phyloP scores from a whole-genome alignment of 805 yeast species.

The Vanderwaltozyma polyspora region DNA sequence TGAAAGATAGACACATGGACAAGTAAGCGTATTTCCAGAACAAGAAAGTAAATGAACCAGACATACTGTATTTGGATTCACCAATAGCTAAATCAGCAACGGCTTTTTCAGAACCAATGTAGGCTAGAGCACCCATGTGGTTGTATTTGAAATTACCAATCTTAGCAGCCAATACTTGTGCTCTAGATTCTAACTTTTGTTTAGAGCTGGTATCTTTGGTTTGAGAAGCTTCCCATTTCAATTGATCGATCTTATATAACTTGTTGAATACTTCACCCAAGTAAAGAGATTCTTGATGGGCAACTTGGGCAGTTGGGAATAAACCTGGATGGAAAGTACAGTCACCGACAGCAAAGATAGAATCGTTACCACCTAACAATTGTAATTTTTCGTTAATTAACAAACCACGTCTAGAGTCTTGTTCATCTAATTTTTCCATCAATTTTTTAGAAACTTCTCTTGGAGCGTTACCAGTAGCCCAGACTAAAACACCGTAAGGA shows the following conservation, averaged over 20 bases:
- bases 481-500: slow-evolving; percentile 86
- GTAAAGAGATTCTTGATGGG: slow-evolving; percentile 84
- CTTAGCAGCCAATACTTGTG: slow-evolving; percentile 31
- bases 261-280: slow-evolving; percentile 63
- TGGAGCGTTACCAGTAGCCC: slow-evolving; percentile 97
- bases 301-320: slow-evolving; percentile 97
- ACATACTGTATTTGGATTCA: slow-evolving; percentile 63
- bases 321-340: slow-evolving; percentile 79
- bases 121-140: slow-evolving; percentile 89
- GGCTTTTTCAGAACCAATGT: slow-evolving; percentile 87
- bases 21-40: slow-evolving; percentile 94
- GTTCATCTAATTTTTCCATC: slow-evolving; percentile 56
- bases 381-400: slow-evolving; percentile 72
- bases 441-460: slow-evolving; percentile 62
- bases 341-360: slow-evolving; percentile 84
- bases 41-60: slow-evolving; percentile 78
- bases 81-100: slow-evolving; percentile 82
- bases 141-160: slow-evolving; percentile 62
- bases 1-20: slow-evolving; percentile 80
- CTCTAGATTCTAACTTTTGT: slow-evolving; percentile 36
- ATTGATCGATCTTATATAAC: slow-evolving; percentile 48
- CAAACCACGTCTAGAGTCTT: slow-evolving; percentile 82
- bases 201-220: slow-evolving; percentile 16
- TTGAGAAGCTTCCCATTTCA: slow-evolving; percentile 33
- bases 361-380: slow-evolving; percentile 68